Base-by-base conservation (phyloP, 805 yeast species). In the Candida khao-thaluensis region DNA sequence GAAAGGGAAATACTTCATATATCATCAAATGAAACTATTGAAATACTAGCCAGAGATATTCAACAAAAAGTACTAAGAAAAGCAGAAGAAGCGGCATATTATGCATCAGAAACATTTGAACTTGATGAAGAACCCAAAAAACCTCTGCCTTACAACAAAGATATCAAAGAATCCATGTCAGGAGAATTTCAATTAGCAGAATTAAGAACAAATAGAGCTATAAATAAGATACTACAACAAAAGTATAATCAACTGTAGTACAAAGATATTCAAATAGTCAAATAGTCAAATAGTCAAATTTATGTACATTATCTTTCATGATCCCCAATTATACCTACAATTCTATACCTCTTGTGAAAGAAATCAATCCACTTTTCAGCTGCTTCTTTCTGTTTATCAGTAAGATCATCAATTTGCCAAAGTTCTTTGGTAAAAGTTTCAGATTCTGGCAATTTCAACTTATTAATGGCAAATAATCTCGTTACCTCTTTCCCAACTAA, bases 401-500 rank as follows among this genome's bases (percentile, higher is more conserved):
- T 70, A 47, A 87, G 70, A 16, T 62, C 72, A 1, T 69, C 67
- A 20, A 66, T 70, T 43, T 72, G 74, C 76, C 80, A 77, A 24
- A 33, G 31, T 5, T 38, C 37, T 22, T 22, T 31, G 1, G 37
- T 38, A 4, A 34, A 39, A 4, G 24, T 25, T 2, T 32, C 36
- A 7, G 32, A 31, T 7, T 38, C 51, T 12, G 43, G 43, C 4
- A 40, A 42, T 4, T 47, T 50, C 32, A 63, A 40, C 35, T 53
- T 74, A 38, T 86, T 80, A 51, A 81, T 76, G 2, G 85, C 96
- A 38, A 87, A 64, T 2, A 91, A 83, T 42, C 93, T 65, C 23
- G 86, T 77, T 16, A 86, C 85, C 49, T 87, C 96, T 46, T 75
- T 77, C 4, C 91, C 96, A 7, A 80, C 85, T 29, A 87, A 70